Evolutionary conservation across 805 yeast species (phyloP), one percentile per base, ranked within the genome.

Genomic region (Helenozyma rhizophorensis): DNA sequence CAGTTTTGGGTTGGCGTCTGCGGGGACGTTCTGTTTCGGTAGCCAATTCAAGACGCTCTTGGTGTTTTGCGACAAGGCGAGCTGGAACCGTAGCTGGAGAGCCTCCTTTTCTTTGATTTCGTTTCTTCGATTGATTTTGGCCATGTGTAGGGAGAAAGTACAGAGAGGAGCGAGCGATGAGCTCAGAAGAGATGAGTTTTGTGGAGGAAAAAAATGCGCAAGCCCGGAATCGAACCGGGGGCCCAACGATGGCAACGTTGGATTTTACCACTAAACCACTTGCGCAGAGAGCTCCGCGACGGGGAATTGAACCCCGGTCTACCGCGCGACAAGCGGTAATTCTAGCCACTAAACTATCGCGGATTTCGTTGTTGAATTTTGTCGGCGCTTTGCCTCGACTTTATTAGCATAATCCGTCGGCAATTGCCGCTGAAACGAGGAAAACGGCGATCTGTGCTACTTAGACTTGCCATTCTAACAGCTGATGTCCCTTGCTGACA

Each of bases 21-120:
- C 28, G 9, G 29, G 9, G n/a, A 18, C 13, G 3, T 18, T 23
- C 11, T 32, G 22, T 3, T 25, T 30, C 31, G 40, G 48, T 27
- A 68, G 48, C 78, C 77, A 72, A 14, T 64, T 58, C 21, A 54
- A 30, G 1, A 66, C 65, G 23, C 50, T 55, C 6, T 48, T 39
- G 36, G 61, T 65, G 12, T 60, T 62, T 19, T 56, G 56, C 3
- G 62, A 42, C 5, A 74, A 49, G 4, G 71, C 66, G 5, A 68
- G 53, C 45, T 69, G 74, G 41, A 74, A 65, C 33, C 57, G 56
- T 11, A 72, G 61, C 37, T 70, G 78, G 4, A 74, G 53, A 18
- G 62, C 64, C 36, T 72, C 70, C 41, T 72, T 72, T 26, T 57
- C 50, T 40, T 68, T 62, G 24, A 72, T 70, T 28, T 71, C 74